These are phyloP conservation scores for Calocybe cyanea DNA, from an alignment of 768 basidiomycete species.

Conservation along the genomic window DNA sequence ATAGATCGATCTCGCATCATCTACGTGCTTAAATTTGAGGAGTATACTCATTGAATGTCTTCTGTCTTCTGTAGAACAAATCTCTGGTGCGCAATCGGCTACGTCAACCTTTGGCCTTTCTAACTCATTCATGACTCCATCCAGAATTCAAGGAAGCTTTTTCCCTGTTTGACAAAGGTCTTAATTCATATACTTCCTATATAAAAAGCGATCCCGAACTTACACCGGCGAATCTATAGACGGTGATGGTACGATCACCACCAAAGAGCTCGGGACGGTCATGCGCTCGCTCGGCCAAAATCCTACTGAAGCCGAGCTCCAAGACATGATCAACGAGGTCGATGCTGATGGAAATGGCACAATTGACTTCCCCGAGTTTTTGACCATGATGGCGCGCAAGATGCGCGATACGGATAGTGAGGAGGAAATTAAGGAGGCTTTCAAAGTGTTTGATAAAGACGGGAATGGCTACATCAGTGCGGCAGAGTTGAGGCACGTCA, in stretches of 20 bases:
- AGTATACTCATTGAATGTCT: background rate
- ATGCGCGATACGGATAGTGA: conserved; percentile 92
- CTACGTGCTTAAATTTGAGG: background rate
- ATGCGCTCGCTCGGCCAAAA: conserved; percentile 94
- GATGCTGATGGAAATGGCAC: conserved; percentile 79
- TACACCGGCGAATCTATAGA: conserved; percentile 43
- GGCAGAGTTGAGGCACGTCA: conserved; percentile 84
- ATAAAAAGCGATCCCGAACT: conserved; percentile 5
- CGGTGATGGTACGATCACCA: conserved; percentile 91
- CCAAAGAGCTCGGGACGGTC: conserved; percentile 85
- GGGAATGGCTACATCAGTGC: conserved; percentile 88
- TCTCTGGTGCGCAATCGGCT: background rate
- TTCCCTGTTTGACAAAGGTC: conserved; percentile 95
- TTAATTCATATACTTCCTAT: conserved; percentile 3
- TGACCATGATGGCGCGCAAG: conserved; percentile 82
- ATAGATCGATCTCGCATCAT: background rate
- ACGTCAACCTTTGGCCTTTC: background rate
- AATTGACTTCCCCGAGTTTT: conserved; percentile 83
- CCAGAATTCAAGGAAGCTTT: conserved; percentile 98
- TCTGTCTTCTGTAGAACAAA: background rate
- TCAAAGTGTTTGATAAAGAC: conserved; percentile 97
- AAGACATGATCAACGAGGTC: conserved; percentile 96
- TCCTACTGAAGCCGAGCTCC: conserved; percentile 86
- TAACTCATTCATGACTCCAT: background rate
- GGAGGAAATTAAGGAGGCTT: conserved; percentile 95